These are phyloP conservation scores for Eucalyptus decipiens DNA, from an alignment of 345 rosid genomes.

Conservation along the genomic window DNA sequence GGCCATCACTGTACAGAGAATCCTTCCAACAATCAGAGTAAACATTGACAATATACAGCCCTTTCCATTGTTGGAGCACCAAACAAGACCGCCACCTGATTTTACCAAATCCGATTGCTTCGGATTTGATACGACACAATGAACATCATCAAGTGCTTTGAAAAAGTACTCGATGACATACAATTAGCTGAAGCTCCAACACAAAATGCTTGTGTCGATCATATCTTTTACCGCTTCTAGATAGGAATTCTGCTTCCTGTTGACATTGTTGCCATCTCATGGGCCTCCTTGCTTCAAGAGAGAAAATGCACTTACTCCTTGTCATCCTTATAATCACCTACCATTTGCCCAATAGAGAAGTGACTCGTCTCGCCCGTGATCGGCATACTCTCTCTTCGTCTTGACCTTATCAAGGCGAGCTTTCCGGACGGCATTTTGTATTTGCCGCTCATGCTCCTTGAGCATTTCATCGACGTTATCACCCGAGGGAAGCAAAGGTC, in stretches of 20 bases:
- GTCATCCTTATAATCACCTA: conserved; percentile 14
- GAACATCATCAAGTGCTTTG: not conserved
- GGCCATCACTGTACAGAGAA: not conserved
- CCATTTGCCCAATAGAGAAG: conserved; percentile 14
- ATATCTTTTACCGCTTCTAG: not conserved
- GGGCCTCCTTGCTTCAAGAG: not conserved
- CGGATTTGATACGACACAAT: not conserved
- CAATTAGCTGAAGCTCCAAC: not conserved
- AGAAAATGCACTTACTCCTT: not conserved
- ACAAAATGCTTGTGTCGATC: not conserved
- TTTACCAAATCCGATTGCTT: not conserved
- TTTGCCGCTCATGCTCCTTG: conserved; percentile 74
- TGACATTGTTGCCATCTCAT: not conserved
- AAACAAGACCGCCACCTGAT: not conserved
- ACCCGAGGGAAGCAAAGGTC: conserved; percentile 52
- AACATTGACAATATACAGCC: not conserved
- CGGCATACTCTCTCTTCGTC: conserved; percentile 1
- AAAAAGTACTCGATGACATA: not conserved
- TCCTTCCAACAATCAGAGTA: not conserved
- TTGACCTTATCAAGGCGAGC: conserved; percentile 54
- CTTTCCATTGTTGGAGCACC: not conserved
- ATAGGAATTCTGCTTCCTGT: not conserved
- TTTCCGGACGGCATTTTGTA: conserved; percentile 72
- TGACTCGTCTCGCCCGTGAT: conserved; percentile 18
- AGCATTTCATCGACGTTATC: conserved; percentile 86